Evolutionary conservation across 176 grass and related monocot species (phyloP), one percentile per base, ranked within the genome.

Genomic region (Bromus sterilis): DNA sequence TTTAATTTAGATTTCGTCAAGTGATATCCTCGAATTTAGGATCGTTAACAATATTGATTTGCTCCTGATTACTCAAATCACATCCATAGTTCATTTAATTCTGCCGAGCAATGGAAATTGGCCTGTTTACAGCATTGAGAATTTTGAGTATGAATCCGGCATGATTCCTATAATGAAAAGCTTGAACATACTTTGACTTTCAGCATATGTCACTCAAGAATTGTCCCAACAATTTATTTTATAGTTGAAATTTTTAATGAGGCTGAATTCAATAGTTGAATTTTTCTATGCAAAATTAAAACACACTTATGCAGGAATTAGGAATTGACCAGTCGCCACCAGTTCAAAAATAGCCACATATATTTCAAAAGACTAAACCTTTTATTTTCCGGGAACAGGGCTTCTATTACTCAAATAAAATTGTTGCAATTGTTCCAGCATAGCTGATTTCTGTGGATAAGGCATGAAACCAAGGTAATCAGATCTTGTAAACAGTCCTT

Each of bases 311-410:
- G 46, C 29, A 26, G 28, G 7, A 36, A 44, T 74, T 79, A 65
- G 35, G 15, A 56, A 12, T 42, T 57, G 34, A 78, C 35, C 59
- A 67, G 49, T 61, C 46, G 26, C 14, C 37, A 29, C 26, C 28
- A 60, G 74, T 39, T 69, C 39, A 85, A 77, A 43, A 67, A 71
- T 33, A 85, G n/a, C 20, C 4, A 69, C 28, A 51, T 34, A 24
- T 40, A 39, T 36, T 35, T 35, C 16, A 35, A 25, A 84, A 44
- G 26, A 20, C 6, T 76, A 37, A 36, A 71, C 12, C 21, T 53
- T 21, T 53, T 53, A 20, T 53, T 53, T 53, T 16, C 49, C 18
- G 2, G 49, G 7, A 53, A 53, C 49, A 53, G 21, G 49, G 49
- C 49, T 53, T 53, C 18, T 53, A 53, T 53, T 53, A 9, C 49